phyloP scores from a whole-genome alignment of 495 filamentous ascomycete species.

The Daldinia childiae region DNA sequence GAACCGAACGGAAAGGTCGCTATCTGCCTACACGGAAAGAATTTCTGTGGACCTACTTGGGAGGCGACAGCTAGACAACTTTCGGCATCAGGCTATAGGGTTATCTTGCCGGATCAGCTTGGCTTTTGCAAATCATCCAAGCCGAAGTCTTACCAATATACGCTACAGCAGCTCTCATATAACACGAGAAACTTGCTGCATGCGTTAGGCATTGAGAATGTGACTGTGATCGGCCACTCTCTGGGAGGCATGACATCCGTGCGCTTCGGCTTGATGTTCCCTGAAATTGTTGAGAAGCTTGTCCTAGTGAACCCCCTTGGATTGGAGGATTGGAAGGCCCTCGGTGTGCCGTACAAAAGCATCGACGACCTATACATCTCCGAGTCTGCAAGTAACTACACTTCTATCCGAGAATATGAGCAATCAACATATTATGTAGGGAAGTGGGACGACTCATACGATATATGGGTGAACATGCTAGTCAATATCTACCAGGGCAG shows the following conservation, averaged over 20 bases:
- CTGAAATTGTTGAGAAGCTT: conserved; percentile 41
- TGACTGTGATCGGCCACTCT: conserved; percentile 58
- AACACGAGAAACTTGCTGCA: conserved; percentile 53
- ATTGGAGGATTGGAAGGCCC: conserved; percentile 56
- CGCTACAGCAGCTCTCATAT: conserved; percentile 51
- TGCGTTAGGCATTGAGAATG: conserved; percentile 42
- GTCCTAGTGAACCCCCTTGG: conserved; percentile 55
- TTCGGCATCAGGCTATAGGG: conserved; percentile 50
- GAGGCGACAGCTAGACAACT: conserved; percentile 48
- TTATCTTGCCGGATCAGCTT: conserved; percentile 58
- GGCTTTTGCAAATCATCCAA: conserved; percentile 62
- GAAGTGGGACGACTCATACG: conserved; percentile 50
- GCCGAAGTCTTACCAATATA: conserved; percentile 55
- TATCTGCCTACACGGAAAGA: conserved; percentile 58
- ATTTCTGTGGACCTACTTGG: conserved; percentile 59
- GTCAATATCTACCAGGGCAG: conserved; percentile 53
- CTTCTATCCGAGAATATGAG: conserved; percentile 52
- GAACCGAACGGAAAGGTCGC: conserved; percentile 44
- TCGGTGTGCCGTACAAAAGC: conserved; percentile 53
- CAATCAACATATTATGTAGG: conserved; percentile 57
- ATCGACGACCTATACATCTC: conserved; percentile 44
- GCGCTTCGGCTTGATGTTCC: conserved; percentile 57
- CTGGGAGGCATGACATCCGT: conserved; percentile 58
- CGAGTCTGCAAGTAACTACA: conserved; percentile 50
- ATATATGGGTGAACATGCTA: conserved; percentile 59